Base-by-base conservation (phyloP, 2,329 filamentous ascomycete genomes). In the Sporothrix inflata region DNA sequence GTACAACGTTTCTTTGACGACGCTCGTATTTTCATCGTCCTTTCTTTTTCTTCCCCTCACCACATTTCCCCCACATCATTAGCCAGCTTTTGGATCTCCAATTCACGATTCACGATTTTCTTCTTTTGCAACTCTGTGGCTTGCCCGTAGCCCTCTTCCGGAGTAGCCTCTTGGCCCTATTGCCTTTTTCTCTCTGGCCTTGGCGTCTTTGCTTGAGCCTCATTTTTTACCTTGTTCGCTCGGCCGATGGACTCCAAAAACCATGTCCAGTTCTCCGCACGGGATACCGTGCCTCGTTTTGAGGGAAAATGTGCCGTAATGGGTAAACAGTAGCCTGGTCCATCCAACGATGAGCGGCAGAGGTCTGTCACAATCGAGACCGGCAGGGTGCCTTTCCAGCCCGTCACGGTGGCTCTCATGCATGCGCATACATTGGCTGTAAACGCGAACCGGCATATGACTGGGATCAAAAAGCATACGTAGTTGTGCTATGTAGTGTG, bases 151-250 rank as follows among this genome's bases (percentile, higher is more conserved):
- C 19, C 66, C 66, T 45, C 14, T 42, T 65, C 24, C 14, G 42
- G 61, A n/a, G 42, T 69, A 69, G 66, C 47, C 49, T 69, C 66
- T 42, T 69, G 63, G 63, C 63, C 42, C 27, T 30, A 7, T 67
- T 45, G 21, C 63, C 63, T 6, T 51, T 67, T 67, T 27, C 42
- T 67, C 63, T 51, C 42, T 38, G 16, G 55, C 30, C 19, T 16
- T 61, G 34, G 16, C 30, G 55, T 27, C 34, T 11, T 27, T 61
- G 14, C 42, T 63, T 45, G 38, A 65, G 60, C 38, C 60, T 65
- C 60, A 61, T 61, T n/a, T 38, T 3, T 38, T 61, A 3, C 21
- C 6, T 21, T n/a, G 34, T 40, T 16, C 8, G 16, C 12, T 40
- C 6, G 24, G 27, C 55, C 55, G 30, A 19, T 45, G 21, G n/a